phyloP scores from a whole-genome alignment of 305 asterid genomes.

The Fraxinus sp. region DNA sequence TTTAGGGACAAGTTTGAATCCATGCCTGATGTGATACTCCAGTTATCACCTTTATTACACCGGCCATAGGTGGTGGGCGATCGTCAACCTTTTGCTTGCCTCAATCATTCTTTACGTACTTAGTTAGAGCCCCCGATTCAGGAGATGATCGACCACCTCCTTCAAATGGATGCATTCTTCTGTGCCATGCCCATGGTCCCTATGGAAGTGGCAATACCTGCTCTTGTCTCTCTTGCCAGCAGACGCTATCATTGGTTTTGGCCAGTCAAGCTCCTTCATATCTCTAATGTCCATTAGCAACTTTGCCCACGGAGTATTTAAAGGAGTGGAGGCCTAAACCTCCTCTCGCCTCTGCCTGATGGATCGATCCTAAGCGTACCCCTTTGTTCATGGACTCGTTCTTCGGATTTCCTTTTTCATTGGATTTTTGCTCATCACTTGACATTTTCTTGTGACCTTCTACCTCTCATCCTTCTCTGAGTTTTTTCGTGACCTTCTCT shows the following conservation, averaged over 20 bases:
- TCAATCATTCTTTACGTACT: background rate
- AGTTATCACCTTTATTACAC: background rate
- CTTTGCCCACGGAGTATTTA: background rate
- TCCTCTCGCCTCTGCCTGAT: too few species aligned
- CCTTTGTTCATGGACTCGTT: too few species aligned
- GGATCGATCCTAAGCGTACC: too few species aligned
- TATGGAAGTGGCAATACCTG: background rate
- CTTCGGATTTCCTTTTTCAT: too few species aligned
- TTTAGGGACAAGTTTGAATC: too few species aligned
- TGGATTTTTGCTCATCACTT: too few species aligned
- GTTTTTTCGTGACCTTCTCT: background rate
- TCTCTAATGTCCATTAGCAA: background rate
- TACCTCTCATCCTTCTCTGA: background rate
- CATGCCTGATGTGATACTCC: background rate
- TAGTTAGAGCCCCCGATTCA: background rate
- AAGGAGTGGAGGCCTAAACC: too few species aligned
- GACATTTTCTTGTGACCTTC: too few species aligned
- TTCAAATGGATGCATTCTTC: background rate
- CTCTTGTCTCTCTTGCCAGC: background rate
- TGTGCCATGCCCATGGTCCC: background rate
- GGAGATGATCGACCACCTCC: background rate
- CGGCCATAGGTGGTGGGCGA: background rate
- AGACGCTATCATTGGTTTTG: background rate
- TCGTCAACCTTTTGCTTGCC: background rate
- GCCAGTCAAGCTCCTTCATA: background rate